These are phyloP conservation scores for Amaranthus palmeri DNA, from an alignment of 148 eudicot species.

Conservation along the genomic window DNA sequence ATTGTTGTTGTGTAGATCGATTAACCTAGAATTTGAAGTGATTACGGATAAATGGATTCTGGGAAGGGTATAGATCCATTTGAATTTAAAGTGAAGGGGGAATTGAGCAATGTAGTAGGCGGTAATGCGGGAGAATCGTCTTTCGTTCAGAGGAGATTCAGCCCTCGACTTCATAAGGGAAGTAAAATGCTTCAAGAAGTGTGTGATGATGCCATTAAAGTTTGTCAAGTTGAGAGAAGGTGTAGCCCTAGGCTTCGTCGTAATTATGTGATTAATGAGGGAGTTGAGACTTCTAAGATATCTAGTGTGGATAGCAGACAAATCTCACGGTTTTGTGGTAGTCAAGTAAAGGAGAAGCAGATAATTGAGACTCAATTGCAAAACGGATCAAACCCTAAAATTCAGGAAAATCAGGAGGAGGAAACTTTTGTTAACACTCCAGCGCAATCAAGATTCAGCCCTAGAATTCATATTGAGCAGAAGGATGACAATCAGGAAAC, in stretches of 20 bases:
- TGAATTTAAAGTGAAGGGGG: not conserved
- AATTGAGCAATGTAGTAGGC: not conserved
- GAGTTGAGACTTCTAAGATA: slow-evolving; percentile 1
- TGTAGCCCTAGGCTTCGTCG: slow-evolving; percentile 25
- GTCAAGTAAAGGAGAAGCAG: not conserved
- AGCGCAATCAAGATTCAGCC: slow-evolving; percentile 16
- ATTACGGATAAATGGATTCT: slow-evolving; percentile 1
- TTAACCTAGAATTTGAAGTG: not conserved
- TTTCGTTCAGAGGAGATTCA: slow-evolving; percentile 3
- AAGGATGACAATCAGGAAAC: slow-evolving; percentile 3
- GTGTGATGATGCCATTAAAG: not conserved
- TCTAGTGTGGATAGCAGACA: slow-evolving; percentile 4
- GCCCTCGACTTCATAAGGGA: slow-evolving; percentile 1
- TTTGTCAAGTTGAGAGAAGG: slow-evolving; percentile 7
- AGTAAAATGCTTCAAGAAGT: not conserved
- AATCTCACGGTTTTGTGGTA: not conserved
- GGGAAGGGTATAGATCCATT: not conserved
- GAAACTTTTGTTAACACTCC: not conserved
- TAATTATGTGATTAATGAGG: not conserved
- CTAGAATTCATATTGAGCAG: slow-evolving; percentile 14
- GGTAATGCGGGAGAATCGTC: not conserved
- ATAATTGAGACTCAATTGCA: not conserved
- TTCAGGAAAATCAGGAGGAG: not conserved
- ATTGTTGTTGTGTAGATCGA: not conserved
- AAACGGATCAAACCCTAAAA: slow-evolving; percentile 10